Base-by-base conservation (phyloP, 2,329 filamentous ascomycete species). In the Arachnomyces sp. region DNA sequence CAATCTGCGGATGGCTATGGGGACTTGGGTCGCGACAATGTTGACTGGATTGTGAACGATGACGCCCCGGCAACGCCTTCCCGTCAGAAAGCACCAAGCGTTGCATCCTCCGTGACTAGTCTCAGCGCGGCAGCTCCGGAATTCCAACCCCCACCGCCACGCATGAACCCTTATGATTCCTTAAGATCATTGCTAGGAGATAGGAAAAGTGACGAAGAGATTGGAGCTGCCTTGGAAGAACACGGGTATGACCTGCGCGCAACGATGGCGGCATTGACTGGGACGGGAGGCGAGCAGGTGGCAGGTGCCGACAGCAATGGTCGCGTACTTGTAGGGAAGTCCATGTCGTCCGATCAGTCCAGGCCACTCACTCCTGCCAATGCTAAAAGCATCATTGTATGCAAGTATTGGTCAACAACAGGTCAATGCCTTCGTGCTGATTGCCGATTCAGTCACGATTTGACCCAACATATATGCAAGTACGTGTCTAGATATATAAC, bases 141-240 rank as follows among this genome's bases (percentile, higher is more conserved):
- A 60, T 95, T 78, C 66, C 71, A 81, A 11, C 74, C 77, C 58
- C n/a, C n/a, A 25, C 83, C 84, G 55, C 77, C 79, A 42, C 89
- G 96, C 56, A 96, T 98, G 90, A 93, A 86, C 43, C 90, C 92
- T 1, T 94, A 95, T 64, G 92, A 98, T 59, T 96, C 98, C 77
- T 73, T 98, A 41, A 84, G 92, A 46, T 95, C 90, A 4, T 93
- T 98, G 31, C 72, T 98, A 17, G 87, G 90, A 35, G 87, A 92
- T 52, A 81, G 86, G 40, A 82, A 84, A 55, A 83, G 86, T 2
- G 90, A 96, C 54, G 89, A 96, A 38, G 92, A 98, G 62, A 90
- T 98, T 35, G 89, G 95, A 59, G 75, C 80, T n/a, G 86, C 90
- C 3, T 74, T 98, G 34, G 86, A 90, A 49, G 74, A 79, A 43